Evolutionary conservation across 164 flowering plant species (phyloP).

Genomic region (Hamamelis virginiana): DNA sequence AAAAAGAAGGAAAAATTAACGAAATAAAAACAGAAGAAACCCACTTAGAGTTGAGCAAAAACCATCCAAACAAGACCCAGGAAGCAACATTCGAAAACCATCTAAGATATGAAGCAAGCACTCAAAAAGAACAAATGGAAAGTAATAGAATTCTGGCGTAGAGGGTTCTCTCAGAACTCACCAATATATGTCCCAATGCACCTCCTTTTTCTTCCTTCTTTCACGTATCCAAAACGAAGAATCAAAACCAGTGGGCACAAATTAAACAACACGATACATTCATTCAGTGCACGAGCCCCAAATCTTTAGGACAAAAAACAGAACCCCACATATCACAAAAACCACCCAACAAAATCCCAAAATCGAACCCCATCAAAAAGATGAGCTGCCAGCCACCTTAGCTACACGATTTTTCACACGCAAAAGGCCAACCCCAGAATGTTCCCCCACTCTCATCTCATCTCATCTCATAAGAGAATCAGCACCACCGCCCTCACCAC

Average conservation of each 20-base stretch:
- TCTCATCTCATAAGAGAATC: slow-evolving; percentile 33
- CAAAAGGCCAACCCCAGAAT: slow-evolving; percentile 44
- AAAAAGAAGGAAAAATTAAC: not conserved
- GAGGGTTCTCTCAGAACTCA: too few relatives aligned
- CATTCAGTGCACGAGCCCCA: slow-evolving; percentile 15
- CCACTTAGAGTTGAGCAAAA: too few relatives aligned
- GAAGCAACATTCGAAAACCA: too few relatives aligned
- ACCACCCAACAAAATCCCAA: slow-evolving; percentile 11
- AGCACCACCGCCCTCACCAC: slow-evolving; percentile 42
- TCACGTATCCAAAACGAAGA: not conserved
- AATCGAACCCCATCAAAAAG: slow-evolving; percentile 20
- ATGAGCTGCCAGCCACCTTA: slow-evolving; percentile 51
- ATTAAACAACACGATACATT: not conserved
- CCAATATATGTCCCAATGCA: not conserved
- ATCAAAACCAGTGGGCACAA: slow-evolving; percentile 10
- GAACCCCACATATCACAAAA: slow-evolving; percentile 21
- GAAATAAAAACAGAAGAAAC: too few relatives aligned
- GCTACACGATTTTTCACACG: slow-evolving; percentile 26
- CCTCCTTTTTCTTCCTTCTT: not conserved
- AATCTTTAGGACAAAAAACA: not conserved
- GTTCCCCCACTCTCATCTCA: slow-evolving; percentile 32
- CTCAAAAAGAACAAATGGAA: too few relatives aligned
- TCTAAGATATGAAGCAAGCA: too few relatives aligned
- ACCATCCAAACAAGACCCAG: too few relatives aligned
- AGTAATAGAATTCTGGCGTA: too few relatives aligned